Evolutionary conservation across 768 basidiomycete genomes (phyloP).

Genomic region (Dendrothele bispora): DNA sequence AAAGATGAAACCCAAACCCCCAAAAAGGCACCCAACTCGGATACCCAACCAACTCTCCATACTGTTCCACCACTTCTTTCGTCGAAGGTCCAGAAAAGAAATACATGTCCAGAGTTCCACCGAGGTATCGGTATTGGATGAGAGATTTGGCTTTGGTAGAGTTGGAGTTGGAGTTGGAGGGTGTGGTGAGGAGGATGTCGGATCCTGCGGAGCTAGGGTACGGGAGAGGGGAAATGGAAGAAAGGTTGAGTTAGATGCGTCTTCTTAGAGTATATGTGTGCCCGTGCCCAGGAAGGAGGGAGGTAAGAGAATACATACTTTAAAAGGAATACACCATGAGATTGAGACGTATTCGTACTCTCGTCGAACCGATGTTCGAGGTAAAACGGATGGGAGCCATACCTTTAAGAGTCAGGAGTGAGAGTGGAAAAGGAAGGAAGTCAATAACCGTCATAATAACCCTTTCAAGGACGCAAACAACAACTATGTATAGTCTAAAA

Average conservation of each 20-base stretch:
- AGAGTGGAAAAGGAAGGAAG: not conserved
- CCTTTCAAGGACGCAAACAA: no score
- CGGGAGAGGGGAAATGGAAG: constrained; percentile 5
- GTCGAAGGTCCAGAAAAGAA: constrained; percentile 65
- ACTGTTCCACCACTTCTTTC: constrained; percentile 66
- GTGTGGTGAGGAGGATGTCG: constrained; percentile 69
- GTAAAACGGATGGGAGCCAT: constrained; percentile 74
- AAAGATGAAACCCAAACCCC: constrained; percentile 80
- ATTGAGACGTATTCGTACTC: constrained; percentile 47
- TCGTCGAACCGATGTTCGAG: constrained; percentile 69
- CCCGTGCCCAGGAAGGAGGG: constrained; percentile 27
- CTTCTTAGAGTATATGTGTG: no score
- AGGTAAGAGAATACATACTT: constrained; percentile 37
- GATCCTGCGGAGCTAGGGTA: constrained; percentile 58
- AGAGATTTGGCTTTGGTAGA: constrained; percentile 60
- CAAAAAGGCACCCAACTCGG: constrained; percentile 74
- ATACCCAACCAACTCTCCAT: constrained; percentile 62
- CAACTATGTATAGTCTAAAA: no score
- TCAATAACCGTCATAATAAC: no score
- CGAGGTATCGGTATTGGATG: constrained; percentile 72
- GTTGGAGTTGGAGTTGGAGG: constrained; percentile 46
- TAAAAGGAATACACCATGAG: constrained; percentile 80
- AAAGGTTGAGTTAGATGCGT: no score
- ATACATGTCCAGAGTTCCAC: constrained; percentile 78
- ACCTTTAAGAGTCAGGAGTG: constrained; percentile 35